phyloP scores from a whole-genome alignment of 2,329 filamentous ascomycete species.

The Colletotrichum sp. region DNA sequence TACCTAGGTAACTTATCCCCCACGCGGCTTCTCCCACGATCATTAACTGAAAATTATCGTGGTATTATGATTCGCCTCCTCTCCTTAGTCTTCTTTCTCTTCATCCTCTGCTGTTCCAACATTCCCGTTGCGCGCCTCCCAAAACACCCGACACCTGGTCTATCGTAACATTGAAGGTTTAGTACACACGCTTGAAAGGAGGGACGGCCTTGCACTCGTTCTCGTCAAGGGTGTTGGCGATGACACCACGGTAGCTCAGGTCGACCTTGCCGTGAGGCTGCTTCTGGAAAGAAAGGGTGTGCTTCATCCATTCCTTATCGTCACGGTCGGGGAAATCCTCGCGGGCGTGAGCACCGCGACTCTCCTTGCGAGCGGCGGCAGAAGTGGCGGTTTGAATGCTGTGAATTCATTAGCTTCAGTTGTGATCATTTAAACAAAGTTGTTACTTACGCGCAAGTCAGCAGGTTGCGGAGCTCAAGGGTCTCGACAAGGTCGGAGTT shows the following conservation, averaged over 20 bases:
- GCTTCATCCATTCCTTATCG: constrained; percentile 99
- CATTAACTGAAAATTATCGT: constrained; percentile 9
- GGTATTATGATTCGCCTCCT: constrained; percentile 11
- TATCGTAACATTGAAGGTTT: constrained; percentile 38
- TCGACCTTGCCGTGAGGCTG: constrained; percentile 86
- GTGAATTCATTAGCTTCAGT: neutral
- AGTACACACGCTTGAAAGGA: constrained; percentile 94
- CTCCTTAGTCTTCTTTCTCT: neutral
- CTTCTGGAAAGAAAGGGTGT: constrained; percentile 97
- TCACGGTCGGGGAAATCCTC: constrained; percentile 97
- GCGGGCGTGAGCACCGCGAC: constrained; percentile 93
- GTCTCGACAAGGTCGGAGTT: constrained; percentile 98
- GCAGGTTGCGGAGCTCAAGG: constrained; percentile 89
- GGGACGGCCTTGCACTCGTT: constrained; percentile 95
- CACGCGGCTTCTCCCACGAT: constrained; percentile 9
- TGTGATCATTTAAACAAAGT: constrained; percentile 1
- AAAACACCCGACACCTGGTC: constrained; percentile 13
- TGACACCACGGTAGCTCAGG: constrained; percentile 84
- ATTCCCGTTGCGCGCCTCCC: neutral
- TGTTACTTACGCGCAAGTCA: constrained; percentile 88
- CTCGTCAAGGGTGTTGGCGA: constrained; percentile 85
- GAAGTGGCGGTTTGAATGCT: constrained; percentile 89
- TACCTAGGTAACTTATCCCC: neutral
- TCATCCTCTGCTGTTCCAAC: neutral
- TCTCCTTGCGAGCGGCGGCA: constrained; percentile 95